Evolutionary conservation across 2,329 filamentous ascomycete genomes (phyloP).

Genomic region (Ophiobolus disseminans): DNA sequence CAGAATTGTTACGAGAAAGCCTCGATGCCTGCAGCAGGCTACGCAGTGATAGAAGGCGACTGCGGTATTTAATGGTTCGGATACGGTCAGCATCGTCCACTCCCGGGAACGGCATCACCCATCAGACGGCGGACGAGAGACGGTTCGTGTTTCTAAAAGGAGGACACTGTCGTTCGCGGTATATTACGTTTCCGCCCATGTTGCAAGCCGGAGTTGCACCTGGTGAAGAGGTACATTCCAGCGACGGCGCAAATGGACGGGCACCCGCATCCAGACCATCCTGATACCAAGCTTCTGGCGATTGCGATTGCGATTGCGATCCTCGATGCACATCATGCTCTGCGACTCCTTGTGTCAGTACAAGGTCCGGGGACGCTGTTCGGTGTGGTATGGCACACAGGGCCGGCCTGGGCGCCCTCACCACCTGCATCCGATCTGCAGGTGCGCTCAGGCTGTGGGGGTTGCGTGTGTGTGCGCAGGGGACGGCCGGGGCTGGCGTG

Average conservation of each 20-base stretch:
- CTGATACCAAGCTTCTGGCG: constrained; percentile 10
- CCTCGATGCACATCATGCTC: constrained; percentile 17
- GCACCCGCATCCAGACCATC: background rate
- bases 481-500: constrained; percentile 14
- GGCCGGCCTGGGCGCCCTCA: background rate
- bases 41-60: constrained; percentile 6
- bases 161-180: constrained; percentile 1
- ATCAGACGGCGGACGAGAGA: constrained; percentile 10
- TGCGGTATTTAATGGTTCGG: constrained; percentile 28
- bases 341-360: constrained; percentile 1
- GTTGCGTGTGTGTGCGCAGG: constrained; percentile 17
- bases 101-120: constrained; percentile 7
- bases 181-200: background rate
- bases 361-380: constrained; percentile 1
- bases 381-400: constrained; percentile 4
- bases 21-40: constrained; percentile 16
- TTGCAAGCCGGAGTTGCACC: background rate
- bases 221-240: constrained; percentile 3
- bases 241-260: background rate
- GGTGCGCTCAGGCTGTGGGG: constrained; percentile 30
- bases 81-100: constrained; percentile 12
- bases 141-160: constrained; percentile 10
- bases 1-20: constrained; percentile 8
- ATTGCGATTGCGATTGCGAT: constrained; percentile 11
- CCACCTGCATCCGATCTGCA: constrained; percentile 30